Evolutionary conservation across 352 stramenopile genomes (phyloP), one percentile per base, ranked within the genome.

Genomic region (Pythium guiyangense): DNA sequence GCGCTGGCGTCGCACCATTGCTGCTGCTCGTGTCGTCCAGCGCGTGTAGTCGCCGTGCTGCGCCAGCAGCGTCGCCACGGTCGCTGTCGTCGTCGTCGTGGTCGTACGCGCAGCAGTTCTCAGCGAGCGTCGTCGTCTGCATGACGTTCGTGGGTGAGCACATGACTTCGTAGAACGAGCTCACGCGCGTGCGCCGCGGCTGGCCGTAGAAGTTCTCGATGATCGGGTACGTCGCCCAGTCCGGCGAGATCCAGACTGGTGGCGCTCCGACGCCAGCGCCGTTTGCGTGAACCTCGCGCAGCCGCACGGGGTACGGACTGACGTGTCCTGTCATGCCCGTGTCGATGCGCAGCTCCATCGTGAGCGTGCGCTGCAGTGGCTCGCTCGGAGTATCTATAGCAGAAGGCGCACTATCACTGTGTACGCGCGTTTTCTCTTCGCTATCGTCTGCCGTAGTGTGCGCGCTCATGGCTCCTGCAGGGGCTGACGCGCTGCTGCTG

Each of bases 101-200:
- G 26, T 62, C 60, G 62, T 91, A 88, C 49, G 64, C 69, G 60
- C 71, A 79, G 65, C 73, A 85, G 39, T 59, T 83, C 61, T 83
- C 71, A 11, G 68, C 77, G 34, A 91, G 47, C 26, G 78, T 92
- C 20, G 79, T 86, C 14, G 79, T 90, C 6, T 64, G 64, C 42
- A 64, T 66, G 2, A 67, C 73, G 49, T 77, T 79, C 29, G 68
- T 77, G n/a, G 84, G 84, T 4, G 84, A 94, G 49, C 74, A 80
- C 77, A 94, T 90, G 12, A 91, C 79, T 47, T 94, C 84, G 51
- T 84, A 79, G 56, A 90, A 92, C n/a, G 80, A 92, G 60, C 77
- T 90, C 20, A 71, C 69, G 47, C 82, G 73, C 26, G 67, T 52
- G 31, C 69, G 69, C 10, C 63, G 62, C 18, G 73, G 54, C 40